A percentile compares a stretch with the other conserved stretches of the same genome.
phyloP scores from a whole-genome alignment of 2,329 filamentous ascomycete genomes.

The Trichoderma atrobrunneum region DNA sequence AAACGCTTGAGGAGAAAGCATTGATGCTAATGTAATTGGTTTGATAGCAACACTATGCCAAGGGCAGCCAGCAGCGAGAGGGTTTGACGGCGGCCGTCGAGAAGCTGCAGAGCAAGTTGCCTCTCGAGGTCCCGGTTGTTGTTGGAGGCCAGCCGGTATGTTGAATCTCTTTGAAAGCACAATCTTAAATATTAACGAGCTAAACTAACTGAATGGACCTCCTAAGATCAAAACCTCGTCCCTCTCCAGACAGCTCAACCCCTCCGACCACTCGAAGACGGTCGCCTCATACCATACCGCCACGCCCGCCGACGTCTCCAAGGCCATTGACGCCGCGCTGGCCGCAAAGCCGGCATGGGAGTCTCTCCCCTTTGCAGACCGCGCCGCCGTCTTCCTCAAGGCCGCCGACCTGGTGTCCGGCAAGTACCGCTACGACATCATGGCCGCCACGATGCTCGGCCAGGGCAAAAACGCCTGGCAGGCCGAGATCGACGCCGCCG shows the following conservation, averaged over 20 bases:
- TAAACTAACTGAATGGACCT: background rate
- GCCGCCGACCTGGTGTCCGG: constrained; percentile 85
- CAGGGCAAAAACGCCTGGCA: constrained; percentile 99
- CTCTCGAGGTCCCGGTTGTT: constrained; percentile 77
- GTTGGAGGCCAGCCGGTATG: constrained; percentile 77
- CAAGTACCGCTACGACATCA: constrained; percentile 95
- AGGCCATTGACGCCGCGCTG: constrained; percentile 80
- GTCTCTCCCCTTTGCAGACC: constrained; percentile 79
- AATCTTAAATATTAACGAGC: background rate
- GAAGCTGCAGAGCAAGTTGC: constrained; percentile 62
- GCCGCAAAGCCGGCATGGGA: constrained; percentile 87
- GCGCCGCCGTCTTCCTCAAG: constrained; percentile 92
- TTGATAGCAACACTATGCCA: constrained; percentile 80
- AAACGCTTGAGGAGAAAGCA: background rate
- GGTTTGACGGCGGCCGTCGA: constrained; percentile 73
- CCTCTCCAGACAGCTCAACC: constrained; percentile 72
- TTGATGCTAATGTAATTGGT: background rate
- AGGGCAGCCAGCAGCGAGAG: constrained; percentile 75
- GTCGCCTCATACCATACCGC: constrained; percentile 86
- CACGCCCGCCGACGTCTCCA: constrained; percentile 68
- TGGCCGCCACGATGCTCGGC: constrained; percentile 93
- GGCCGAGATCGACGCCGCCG: constrained; percentile 95
- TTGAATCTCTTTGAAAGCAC: background rate
- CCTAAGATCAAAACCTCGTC: constrained; percentile 63
- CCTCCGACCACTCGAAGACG: constrained; percentile 70